Percentiles rank a stretch among this genome's conserved stretches.
Conservation (phyloP, 176 grass and related monocot species). For the Phragmites australis region DNA sequence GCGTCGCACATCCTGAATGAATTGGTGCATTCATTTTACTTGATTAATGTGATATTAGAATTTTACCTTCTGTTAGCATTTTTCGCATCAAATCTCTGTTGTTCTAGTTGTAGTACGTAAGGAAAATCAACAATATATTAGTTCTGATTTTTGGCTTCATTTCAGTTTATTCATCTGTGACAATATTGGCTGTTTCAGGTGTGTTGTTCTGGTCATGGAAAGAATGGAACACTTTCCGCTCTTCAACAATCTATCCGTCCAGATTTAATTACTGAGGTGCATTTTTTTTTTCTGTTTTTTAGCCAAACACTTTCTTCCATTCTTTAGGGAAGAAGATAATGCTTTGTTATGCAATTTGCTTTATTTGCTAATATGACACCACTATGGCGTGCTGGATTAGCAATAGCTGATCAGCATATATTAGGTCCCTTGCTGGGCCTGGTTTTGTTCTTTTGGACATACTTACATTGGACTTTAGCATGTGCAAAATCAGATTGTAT, state of each 20-base stretch:
- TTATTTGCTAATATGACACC: background rate
- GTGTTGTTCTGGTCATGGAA: constrained; percentile 97
- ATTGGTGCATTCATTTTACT: background rate
- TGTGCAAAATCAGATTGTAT: background rate
- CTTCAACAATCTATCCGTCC: constrained; percentile 97
- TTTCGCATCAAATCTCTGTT: background rate
- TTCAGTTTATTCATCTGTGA: constrained; percentile 30
- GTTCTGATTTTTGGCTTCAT: constrained; percentile 14
- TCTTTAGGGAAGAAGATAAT: constrained; percentile 24
- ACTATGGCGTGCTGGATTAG: background rate
- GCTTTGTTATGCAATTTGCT: background rate
- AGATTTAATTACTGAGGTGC: constrained; percentile 91
- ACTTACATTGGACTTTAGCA: background rate
- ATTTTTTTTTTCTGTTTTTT: constrained; percentile 16
- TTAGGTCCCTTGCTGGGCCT: too few relatives aligned
- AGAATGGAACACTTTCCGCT: constrained; percentile 83
- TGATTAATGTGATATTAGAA: constrained; percentile 25
- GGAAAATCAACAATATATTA: constrained; percentile 1
- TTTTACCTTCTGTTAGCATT: background rate
- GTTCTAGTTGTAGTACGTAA: background rate
- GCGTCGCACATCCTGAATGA: background rate
- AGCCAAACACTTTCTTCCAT: background rate
- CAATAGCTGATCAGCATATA: background rate
- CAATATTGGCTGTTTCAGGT: constrained; percentile 60
- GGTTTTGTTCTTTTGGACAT: background rate